Evolutionary conservation across 257 asterid genomes (phyloP).

Genomic region (Paraleonurus japonicus): DNA sequence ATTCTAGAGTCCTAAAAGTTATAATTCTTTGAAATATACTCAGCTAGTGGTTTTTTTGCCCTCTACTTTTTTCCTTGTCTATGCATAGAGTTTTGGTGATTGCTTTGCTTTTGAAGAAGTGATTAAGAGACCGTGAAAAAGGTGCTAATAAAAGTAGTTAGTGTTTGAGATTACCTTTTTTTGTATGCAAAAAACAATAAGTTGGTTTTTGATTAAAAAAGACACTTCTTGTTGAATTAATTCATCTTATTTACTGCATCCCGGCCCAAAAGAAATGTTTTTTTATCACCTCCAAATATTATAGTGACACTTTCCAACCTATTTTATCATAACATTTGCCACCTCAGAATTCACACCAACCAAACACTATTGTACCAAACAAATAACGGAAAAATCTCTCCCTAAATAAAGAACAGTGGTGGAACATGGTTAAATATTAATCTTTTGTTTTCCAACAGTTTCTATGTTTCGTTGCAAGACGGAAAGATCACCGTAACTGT

Average conservation of each 20-base stretch:
- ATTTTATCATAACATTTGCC: background rate
- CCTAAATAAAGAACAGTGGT: background rate
- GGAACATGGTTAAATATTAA: no score
- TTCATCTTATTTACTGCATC: background rate
- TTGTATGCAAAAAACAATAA: background rate
- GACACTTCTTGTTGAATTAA: background rate
- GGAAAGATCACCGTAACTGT: no score
- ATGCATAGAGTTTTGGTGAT: background rate
- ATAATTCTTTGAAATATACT: constrained; percentile 6
- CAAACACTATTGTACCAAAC: background rate
- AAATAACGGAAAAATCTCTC: background rate
- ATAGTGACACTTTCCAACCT: background rate
- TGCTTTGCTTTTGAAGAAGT: background rate
- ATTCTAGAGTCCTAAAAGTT: constrained; percentile 11
- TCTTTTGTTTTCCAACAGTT: no score
- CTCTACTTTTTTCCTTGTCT: background rate
- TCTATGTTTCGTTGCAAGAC: no score
- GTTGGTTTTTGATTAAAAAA: background rate
- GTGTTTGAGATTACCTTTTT: background rate
- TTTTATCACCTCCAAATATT: background rate
- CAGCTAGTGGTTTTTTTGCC: constrained; percentile 7
- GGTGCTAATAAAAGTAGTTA: background rate
- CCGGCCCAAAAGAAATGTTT: background rate
- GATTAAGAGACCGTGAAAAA: background rate
- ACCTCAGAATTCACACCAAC: background rate